A percentile compares a stretch with the other conserved stretches of the same genome.
phyloP scores from a whole-genome alignment of 2,329 filamentous ascomycete genomes.

The Colletotrichum chlorophyti region DNA sequence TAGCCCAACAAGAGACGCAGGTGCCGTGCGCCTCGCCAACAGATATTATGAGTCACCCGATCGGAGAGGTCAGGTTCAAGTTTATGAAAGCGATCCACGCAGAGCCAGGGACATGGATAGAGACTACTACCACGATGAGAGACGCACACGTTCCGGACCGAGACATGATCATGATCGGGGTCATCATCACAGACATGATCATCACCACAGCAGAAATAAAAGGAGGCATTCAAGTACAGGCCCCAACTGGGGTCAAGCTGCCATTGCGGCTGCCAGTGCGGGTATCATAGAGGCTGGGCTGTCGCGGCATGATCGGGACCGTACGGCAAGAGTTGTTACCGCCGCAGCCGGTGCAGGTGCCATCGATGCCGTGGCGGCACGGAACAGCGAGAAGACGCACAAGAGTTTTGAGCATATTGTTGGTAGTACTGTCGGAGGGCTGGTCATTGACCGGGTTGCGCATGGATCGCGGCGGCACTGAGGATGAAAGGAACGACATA shows the following conservation, averaged over 20 bases:
- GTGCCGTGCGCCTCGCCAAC: background rate
- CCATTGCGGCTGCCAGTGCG: slow-evolving; percentile 16
- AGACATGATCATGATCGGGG: background rate
- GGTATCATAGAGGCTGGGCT: slow-evolving; percentile 15
- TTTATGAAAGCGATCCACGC: background rate
- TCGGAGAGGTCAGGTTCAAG: background rate
- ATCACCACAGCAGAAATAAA: background rate
- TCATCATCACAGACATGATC: background rate
- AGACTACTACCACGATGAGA: slow-evolving; percentile 5
- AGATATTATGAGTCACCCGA: background rate
- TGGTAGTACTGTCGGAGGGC: slow-evolving; percentile 2
- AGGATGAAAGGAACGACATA: background rate
- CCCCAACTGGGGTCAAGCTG: slow-evolving; percentile 7
- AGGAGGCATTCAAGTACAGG: slow-evolving; percentile 7
- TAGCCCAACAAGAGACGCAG: background rate
- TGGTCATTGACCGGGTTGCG: slow-evolving; percentile 8
- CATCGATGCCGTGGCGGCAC: slow-evolving; percentile 5
- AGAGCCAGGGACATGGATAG: background rate
- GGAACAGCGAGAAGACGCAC: slow-evolving; percentile 1
- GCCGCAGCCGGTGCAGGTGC: slow-evolving; percentile 16
- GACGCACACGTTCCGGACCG: background rate
- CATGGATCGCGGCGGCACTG: background rate
- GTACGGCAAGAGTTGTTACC: slow-evolving; percentile 9
- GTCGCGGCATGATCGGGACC: slow-evolving; percentile 12
- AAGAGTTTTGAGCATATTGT: slow-evolving; percentile 13